A percentile compares a stretch with the other conserved stretches of the same genome.
Evolutionary conservation across 331 rosid species (phyloP).

Genomic region (Acacia concinna): DNA sequence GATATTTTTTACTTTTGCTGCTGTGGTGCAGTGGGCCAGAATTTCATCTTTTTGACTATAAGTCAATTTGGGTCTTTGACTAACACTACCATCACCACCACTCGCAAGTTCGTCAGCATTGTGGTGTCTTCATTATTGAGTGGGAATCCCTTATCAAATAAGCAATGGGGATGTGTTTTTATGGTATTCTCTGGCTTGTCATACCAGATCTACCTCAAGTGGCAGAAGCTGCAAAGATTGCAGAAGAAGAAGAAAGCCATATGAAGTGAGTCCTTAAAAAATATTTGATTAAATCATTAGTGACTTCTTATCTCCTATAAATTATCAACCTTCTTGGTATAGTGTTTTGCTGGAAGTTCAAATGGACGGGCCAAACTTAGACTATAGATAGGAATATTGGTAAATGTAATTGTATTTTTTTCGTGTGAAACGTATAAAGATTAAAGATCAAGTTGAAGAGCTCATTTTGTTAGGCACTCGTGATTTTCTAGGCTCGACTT

Average conservation of each 20-base stretch:
- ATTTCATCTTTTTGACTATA: conserved; percentile 89
- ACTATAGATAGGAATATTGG: conserved; percentile 33
- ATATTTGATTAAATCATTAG: conserved; percentile 41
- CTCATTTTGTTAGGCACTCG: conserved; percentile 23
- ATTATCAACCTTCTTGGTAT: conserved; percentile 8
- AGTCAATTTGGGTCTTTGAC: conserved; percentile 91
- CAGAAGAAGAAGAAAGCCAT: conserved; percentile 79
- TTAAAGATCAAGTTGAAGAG: not conserved
- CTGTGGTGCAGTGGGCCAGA: conserved; percentile 99
- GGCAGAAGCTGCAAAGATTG: conserved; percentile 79
- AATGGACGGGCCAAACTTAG: conserved; percentile 33
- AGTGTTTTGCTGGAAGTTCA: conserved; percentile 35
- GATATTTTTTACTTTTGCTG: conserved; percentile 85
- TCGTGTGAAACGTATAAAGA: conserved; percentile 14
- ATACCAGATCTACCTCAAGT: conserved; percentile 89
- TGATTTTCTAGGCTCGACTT: not conserved
- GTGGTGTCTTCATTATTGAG: conserved; percentile 88
- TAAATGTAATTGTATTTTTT: conserved; percentile 43
- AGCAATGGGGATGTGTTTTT: conserved; percentile 88
- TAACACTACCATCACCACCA: conserved; percentile 91
- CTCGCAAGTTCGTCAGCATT: conserved; percentile 94
- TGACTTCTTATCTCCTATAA: conserved; percentile 1
- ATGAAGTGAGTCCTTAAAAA: conserved; percentile 41
- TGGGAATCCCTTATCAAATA: conserved; percentile 83
- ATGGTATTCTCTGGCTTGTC: conserved; percentile 94